These are phyloP conservation scores for Heritiera littoralis DNA, from an alignment of 345 rosid species.

Conservation along the genomic window DNA sequence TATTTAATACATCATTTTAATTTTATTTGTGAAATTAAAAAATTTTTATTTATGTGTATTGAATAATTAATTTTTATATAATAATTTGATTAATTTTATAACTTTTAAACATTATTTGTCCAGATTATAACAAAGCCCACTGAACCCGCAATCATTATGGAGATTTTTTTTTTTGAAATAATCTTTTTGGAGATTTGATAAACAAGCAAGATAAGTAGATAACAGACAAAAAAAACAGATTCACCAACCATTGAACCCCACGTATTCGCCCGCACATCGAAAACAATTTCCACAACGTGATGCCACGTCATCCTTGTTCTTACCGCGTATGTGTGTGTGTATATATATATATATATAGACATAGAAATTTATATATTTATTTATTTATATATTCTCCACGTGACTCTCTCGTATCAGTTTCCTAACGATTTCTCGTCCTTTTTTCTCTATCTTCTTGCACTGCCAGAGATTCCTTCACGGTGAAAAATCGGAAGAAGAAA, in stretches of 20 bases:
- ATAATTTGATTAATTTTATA: too few relatives aligned
- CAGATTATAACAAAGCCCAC: neutral
- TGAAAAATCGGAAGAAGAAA: neutral
- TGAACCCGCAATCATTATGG: neutral
- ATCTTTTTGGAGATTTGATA: slow-evolving; percentile 9
- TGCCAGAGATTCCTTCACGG: slow-evolving; percentile 21
- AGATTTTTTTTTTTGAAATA: neutral
- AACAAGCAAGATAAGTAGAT: neutral
- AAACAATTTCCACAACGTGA: slow-evolving; percentile 23
- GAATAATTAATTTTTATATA: too few relatives aligned
- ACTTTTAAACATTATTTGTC: too few relatives aligned
- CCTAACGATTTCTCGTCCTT: neutral
- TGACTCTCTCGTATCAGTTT: slow-evolving; percentile 25
- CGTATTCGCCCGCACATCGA: slow-evolving; percentile 11
- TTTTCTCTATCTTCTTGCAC: slow-evolving; percentile 24
- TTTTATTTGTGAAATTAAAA: too few relatives aligned
- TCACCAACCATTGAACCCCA: slow-evolving; percentile 16
- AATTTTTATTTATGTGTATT: too few relatives aligned
- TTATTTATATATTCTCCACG: neutral
- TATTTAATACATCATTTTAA: too few relatives aligned
- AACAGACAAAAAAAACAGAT: neutral
- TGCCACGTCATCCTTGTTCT: slow-evolving; percentile 15
- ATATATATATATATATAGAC: too few relatives aligned
- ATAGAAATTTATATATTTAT: neutral
- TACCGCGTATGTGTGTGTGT: too few relatives aligned